Evolutionary conservation across 768 basidiomycete genomes (phyloP).

Genomic region (Leccinum variicolor): DNA sequence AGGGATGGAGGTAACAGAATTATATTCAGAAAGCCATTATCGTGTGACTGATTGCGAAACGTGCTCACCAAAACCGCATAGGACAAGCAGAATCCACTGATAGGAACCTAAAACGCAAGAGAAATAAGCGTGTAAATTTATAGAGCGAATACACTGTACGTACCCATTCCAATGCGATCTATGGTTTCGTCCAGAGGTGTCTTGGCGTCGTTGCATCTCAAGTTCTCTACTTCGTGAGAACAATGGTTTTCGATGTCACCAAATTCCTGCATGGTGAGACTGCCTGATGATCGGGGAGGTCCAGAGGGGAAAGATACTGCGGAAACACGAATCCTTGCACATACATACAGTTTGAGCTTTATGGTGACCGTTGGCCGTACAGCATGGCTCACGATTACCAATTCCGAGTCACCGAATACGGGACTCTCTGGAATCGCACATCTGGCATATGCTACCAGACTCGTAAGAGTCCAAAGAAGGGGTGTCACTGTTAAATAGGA

Average conservation of each 20-base stretch:
- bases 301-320: neutral
- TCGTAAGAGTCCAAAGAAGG: too few relatives aligned
- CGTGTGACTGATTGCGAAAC: neutral
- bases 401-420: neutral
- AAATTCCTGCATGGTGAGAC: neutral
- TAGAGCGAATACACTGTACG: slow-evolving; percentile 7
- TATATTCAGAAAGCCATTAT: neutral
- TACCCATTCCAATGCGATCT: slow-evolving; percentile 87
- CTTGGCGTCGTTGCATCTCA: slow-evolving; percentile 37
- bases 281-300: neutral
- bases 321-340: neutral
- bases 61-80: slow-evolving; percentile 84
- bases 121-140: neutral
- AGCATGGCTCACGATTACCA: too few relatives aligned
- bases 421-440: neutral
- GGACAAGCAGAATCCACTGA: slow-evolving; percentile 76
- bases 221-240: slow-evolving; percentile 26
- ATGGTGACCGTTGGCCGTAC: too few relatives aligned
- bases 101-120: slow-evolving; percentile 48
- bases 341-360: too few relatives aligned
- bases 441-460: too few relatives aligned
- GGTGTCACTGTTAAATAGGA: neutral
- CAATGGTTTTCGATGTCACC: slow-evolving; percentile 13
- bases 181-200: slow-evolving; percentile 81
- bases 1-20: neutral